Evolutionary conservation across 345 rosid species (phyloP), one percentile per base, ranked within the genome.

Genomic region (Syzygium grande): DNA sequence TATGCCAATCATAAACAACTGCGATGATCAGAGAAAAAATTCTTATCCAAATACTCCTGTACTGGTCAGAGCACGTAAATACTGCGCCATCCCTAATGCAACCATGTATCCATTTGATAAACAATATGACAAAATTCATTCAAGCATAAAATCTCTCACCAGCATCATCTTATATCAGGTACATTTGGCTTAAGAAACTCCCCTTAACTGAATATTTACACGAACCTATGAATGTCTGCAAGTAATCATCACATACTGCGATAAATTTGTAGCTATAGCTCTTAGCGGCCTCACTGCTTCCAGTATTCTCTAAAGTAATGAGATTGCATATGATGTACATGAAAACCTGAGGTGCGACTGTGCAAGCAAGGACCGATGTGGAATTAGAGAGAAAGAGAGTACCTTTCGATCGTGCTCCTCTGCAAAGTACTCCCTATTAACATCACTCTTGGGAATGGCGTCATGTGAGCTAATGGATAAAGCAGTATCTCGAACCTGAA

Each of bases 371-470:
- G 61, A 46, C 10, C 6, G 19, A 73, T 73, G 3, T 73, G 83
- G 25, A 73, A 73, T 84, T 25, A 13, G 52, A 43, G 43, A 73
- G 59, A 53, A 13, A 55, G 46, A 52, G 52, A 86, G 89, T 94
- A 97, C 98, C 98, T 90, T 92, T 5, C 98, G 94, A 85, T 97
- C 98, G 85, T 96, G 99, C 95, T 96, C 98, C 93, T 96, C 99
- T 19, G 99, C 99, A 85, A 96, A 97, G 89, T 89, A 97, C 92
- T 96, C 99, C 53, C 97, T 90, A 86, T 97, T 97, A 17, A 95
- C 99, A 92, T 95, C 99, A 86, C 99, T 95, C 89, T 96, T 96
- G 1, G 99, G 99, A 89, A 97, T 97, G 68, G 98, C 89, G 83
- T 97, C 99, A 91, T 94, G 92, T 85, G 99, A 94, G 87, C 92